Percentiles rank a stretch among this genome's conserved stretches.
These are phyloP conservation scores for Auricularia sp. DNA, from an alignment of 768 basidiomycete species.

Conservation along the genomic window DNA sequence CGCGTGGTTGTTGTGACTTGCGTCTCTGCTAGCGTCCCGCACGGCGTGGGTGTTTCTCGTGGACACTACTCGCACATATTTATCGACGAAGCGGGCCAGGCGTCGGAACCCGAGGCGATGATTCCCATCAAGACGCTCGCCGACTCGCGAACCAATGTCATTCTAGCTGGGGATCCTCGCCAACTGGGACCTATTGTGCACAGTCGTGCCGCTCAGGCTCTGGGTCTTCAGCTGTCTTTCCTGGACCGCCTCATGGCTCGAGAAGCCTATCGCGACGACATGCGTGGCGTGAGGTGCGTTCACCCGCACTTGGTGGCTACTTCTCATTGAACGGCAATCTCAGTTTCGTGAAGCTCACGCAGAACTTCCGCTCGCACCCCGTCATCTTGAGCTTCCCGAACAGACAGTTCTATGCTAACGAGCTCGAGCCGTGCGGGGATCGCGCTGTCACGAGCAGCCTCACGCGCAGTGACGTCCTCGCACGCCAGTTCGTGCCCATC, in stretches of 20 bases:
- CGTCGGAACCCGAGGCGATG: conserved; percentile 58
- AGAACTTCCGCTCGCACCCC: conserved; percentile 58
- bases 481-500: conserved; percentile 43
- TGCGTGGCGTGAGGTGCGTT: background rate
- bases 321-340: background rate
- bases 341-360: conserved; percentile 52
- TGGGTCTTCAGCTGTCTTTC: conserved; percentile 52
- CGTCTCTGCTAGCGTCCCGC: conserved; percentile 46
- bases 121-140: conserved; percentile 53
- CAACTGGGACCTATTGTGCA: conserved; percentile 63
- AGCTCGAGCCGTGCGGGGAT: conserved; percentile 40
- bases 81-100: conserved; percentile 64
- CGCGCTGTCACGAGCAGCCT: conserved; percentile 27
- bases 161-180: conserved; percentile 62
- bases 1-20: conserved; percentile 54
- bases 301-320: background rate
- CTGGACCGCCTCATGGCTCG: conserved; percentile 48
- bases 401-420: conserved; percentile 45
- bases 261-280: conserved; percentile 25
- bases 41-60: conserved; percentile 44
- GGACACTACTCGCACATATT: conserved; percentile 64
- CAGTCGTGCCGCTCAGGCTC: conserved; percentile 42
- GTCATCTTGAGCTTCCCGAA: conserved; percentile 55
- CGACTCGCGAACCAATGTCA: conserved; percentile 40
- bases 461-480: conserved; percentile 32